Conservation (phyloP, 2,329 filamentous ascomycete genomes). For the Talaromyces sp. region DNA sequence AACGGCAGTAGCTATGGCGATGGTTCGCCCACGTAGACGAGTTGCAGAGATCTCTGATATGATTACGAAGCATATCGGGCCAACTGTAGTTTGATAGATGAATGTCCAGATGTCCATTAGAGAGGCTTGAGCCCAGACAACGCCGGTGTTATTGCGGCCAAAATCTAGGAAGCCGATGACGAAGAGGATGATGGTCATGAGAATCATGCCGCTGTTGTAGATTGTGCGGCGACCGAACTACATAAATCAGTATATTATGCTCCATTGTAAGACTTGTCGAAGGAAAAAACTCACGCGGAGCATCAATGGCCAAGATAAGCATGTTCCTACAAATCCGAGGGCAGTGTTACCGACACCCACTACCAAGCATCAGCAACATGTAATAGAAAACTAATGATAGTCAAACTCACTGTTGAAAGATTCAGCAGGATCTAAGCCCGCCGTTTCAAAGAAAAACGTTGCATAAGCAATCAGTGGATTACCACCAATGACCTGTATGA, state of each 20-base stretch:
- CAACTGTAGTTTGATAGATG: conserved; percentile 39
- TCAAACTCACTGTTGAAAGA: conserved; percentile 43
- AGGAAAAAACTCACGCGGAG: conserved; percentile 33
- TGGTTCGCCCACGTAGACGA: conserved; percentile 18
- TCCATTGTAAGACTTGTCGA: conserved; percentile 21
- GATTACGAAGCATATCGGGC: conserved; percentile 29
- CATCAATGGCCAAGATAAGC: conserved; percentile 43
- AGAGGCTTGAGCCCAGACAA: conserved; percentile 34
- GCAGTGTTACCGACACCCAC: conserved; percentile 34
- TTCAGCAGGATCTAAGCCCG: conserved; percentile 36
- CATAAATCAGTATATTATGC: conserved; percentile 21
- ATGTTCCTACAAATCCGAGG: conserved; percentile 38
- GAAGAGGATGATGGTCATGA: conserved; percentile 43
- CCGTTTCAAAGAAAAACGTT: conserved; percentile 40
- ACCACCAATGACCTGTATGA: conserved; percentile 39
- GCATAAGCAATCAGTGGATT: conserved; percentile 38
- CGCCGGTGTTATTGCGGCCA: conserved; percentile 29
- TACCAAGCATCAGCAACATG: conserved; percentile 26
- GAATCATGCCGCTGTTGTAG: conserved; percentile 39
- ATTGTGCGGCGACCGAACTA: conserved; percentile 42
- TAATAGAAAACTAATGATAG: conserved; percentile 41
- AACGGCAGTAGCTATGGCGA: conserved; percentile 18
- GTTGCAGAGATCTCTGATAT: conserved; percentile 20
- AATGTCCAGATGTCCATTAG: conserved; percentile 37
- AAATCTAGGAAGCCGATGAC: conserved; percentile 40